These are phyloP conservation scores for Talaromyces nanjingensis DNA, from an alignment of 495 filamentous ascomycete species.

Conservation along the genomic window DNA sequence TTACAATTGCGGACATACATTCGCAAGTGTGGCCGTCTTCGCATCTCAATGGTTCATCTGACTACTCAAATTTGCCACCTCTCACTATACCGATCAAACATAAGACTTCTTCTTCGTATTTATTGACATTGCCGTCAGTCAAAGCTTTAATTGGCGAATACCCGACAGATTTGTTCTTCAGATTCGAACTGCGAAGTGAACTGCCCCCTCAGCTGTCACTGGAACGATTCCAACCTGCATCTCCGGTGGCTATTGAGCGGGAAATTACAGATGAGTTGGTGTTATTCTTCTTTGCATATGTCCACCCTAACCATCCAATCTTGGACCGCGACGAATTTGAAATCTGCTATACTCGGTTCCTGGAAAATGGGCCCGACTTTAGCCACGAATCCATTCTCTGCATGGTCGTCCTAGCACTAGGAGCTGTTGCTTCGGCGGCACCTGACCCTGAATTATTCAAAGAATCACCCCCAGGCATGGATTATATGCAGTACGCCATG, in stretches of 20 bases:
- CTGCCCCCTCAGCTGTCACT: background rate
- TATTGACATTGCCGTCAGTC: slow-evolving; percentile 6
- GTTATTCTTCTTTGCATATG: slow-evolving; percentile 23
- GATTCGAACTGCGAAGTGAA: background rate
- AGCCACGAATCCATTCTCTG: slow-evolving; percentile 24
- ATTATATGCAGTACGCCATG: slow-evolving; percentile 27
- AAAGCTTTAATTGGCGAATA: slow-evolving; percentile 9
- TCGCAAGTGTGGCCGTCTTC: background rate
- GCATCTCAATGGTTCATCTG: background rate
- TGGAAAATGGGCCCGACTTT: slow-evolving; percentile 19
- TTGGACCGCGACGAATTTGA: slow-evolving; percentile 22
- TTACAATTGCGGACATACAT: background rate
- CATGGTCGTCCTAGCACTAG: slow-evolving; percentile 27
- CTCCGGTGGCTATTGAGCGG: slow-evolving; percentile 13
- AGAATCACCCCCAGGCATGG: slow-evolving; percentile 14
- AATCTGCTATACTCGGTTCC: slow-evolving; percentile 19
- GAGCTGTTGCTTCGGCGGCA: slow-evolving; percentile 16
- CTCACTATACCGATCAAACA: slow-evolving; percentile 9
- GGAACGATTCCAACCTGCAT: background rate
- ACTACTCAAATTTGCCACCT: slow-evolving; percentile 4
- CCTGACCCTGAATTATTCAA: slow-evolving; percentile 14
- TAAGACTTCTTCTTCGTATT: slow-evolving; percentile 6
- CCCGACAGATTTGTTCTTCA: slow-evolving; percentile 8
- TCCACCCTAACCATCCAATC: slow-evolving; percentile 26
- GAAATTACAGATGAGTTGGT: slow-evolving; percentile 16